Evolutionary conservation across 2,329 filamentous ascomycete genomes (phyloP), one percentile per base, ranked within the genome.

Genomic region (Venturia oleaginea): DNA sequence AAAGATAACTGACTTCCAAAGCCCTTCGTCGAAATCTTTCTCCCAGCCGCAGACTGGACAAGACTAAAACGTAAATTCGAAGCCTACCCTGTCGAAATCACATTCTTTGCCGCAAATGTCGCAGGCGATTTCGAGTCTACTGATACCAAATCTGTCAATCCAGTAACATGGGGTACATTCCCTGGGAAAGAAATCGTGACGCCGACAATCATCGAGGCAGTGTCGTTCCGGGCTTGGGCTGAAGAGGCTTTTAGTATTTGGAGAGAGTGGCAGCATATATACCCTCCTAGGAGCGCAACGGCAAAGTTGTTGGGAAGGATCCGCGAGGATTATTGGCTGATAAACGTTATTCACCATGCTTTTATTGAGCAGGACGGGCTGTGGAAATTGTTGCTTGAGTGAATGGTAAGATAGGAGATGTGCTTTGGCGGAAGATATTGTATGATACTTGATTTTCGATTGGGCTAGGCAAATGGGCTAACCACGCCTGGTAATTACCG

Each of bases 201-300:
- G 27, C 93, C 93, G 3, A 97, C 93, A 1, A 97, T 97, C 72
- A 96, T 97, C 71, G 93, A 97, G 74, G 90, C 92, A 69, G 91
- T 96, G 62, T 94, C 90, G 73, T 97, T 97, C 81, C 83, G 86
- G 67, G 91, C 92, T 8, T 99, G 94, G 94, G 84, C 86, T 65
- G 94, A 97, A 73, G 94, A 99, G 80, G 93, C 94, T 0, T 99
- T 94, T 78, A 89, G 88, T 38, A 96, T 97, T 71, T 97, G 93
- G 90, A 84, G 82, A 51, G 94, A 97, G 79, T 99, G 94, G 94
- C 87, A 89, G 66, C 83, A 89, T 69, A 89, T 97, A 59, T 97
- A 96, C 75, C 86, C 86, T n/a, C 83, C 86, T 59, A 86, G 84
- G 6, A 89, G 87, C 2, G 81, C 84, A 62, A 92, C 87, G 66